These are phyloP conservation scores for Sisymbrium altissimum DNA, from an alignment of 345 rosid genomes.

Conservation along the genomic window DNA sequence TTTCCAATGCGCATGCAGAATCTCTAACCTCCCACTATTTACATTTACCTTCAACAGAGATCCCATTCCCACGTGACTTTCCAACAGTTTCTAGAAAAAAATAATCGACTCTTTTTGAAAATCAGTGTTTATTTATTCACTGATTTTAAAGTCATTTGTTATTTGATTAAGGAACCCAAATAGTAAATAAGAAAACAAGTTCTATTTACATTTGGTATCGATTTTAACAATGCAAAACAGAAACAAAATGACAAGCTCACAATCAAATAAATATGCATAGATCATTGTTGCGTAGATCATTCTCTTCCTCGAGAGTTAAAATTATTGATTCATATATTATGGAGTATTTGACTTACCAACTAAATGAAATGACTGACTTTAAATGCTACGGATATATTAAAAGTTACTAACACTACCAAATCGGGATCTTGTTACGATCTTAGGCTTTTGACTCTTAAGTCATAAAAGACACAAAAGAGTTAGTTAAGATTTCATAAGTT, in stretches of 20 bases:
- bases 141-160: neutral
- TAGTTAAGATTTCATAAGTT: slow-evolving; percentile 30
- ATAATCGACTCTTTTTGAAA: neutral
- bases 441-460: slow-evolving; percentile 17
- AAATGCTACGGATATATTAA: neutral
- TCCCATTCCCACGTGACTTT: slow-evolving; percentile 32
- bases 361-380: neutral
- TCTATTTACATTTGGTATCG: neutral
- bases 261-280: neutral
- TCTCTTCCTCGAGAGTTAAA: neutral
- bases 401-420: slow-evolving; percentile 8
- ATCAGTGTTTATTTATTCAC: neutral
- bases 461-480: slow-evolving; percentile 14
- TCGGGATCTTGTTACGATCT: slow-evolving; percentile 17
- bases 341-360: neutral
- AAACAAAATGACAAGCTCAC: neutral
- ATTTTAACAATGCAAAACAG: neutral
- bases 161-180: neutral
- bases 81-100: neutral
- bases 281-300: neutral
- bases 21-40: slow-evolving; percentile 36
- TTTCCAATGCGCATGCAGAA: slow-evolving; percentile 32
- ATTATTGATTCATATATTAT: neutral
- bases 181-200: neutral
- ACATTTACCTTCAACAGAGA: slow-evolving; percentile 26